Evolutionary conservation across 805 yeast species (phyloP), one percentile per base, ranked within the genome.

Genomic region (Candida krabiensis): DNA sequence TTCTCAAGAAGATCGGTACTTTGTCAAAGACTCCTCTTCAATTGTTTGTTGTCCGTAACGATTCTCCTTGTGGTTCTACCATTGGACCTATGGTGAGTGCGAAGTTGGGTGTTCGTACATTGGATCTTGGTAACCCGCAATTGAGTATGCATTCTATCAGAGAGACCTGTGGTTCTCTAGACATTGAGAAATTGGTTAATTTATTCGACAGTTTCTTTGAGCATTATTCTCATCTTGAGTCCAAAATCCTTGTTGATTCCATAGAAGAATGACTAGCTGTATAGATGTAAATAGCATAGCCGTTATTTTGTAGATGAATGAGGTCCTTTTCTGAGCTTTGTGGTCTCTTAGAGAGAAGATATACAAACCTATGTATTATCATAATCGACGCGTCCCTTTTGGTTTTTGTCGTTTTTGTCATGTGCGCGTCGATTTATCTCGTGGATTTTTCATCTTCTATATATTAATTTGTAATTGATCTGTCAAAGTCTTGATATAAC

Each of bases 61-160:
- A 86, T 56, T 80, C 95, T 2, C 87, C 96, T 3, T 91, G 98
- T 64, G 99, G 99, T 3, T 83, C 95, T 2, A 91, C 99, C 2
- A 91, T 91, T 55, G 99, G 98, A 1, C 98, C 98, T 15, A 86
- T 90, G 62, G 68, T 91, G 41, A 83, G 96, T 24, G 82, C 95
- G 3, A 84, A 84, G 50, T 72, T 89, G 26, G 98, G 98, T 37
- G 74, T 90, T 35, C 75, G 93, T 57, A 86, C 96, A 3, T 64
- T 90, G 44, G 98, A 90, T 62, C 64, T 90, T 37, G 98, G 98
- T 41, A 87, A 86, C 54, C 95, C 96, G 1, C 93, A 89, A 55
- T 68, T 90, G 52, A 81, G 93, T 42, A 90, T 90, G 98, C 98
- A 90, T 57, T 84, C 95, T 1, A 82, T 87, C 44, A 77, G 97